Evolutionary conservation across 1,139 yeast species (phyloP).

Genomic region (Meyerozyma sp.): DNA sequence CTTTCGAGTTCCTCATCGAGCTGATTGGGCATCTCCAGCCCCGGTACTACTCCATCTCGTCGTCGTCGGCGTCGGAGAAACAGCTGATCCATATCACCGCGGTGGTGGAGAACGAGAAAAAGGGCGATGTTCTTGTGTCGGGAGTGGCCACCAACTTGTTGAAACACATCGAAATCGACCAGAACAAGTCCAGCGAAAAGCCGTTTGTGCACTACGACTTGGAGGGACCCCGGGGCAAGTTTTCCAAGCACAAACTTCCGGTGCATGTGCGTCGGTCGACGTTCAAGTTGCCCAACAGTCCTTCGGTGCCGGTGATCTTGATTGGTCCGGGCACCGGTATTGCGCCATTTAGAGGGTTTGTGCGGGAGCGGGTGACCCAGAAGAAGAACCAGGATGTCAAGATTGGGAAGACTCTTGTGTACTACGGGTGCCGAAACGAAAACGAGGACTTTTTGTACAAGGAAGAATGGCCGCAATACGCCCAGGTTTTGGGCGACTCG

Average conservation of each 20-base stretch:
- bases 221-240: constrained; percentile 73
- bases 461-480: constrained; percentile 79
- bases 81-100: constrained; percentile 79
- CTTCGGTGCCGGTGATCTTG: constrained; percentile 80
- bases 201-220: constrained; percentile 62
- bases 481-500: constrained; percentile 55
- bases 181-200: constrained; percentile 42
- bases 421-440: constrained; percentile 80
- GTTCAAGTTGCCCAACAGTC: constrained; percentile 88
- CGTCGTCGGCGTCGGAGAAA: constrained; percentile 78
- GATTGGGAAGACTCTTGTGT: constrained; percentile 70
- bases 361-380: constrained; percentile 66
- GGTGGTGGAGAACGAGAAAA: constrained; percentile 72
- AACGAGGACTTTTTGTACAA: constrained; percentile 75
- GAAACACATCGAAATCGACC: constrained; percentile 63
- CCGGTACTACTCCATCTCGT: constrained; percentile 94
- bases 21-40: constrained; percentile 80
- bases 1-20: constrained; percentile 82
- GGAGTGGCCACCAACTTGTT: constrained; percentile 93
- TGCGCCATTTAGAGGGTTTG: constrained; percentile 93
- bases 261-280: constrained; percentile 93
- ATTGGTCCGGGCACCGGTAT: constrained; percentile 99
- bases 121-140: constrained; percentile 45
- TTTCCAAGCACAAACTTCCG: constrained; percentile 59
- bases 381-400: constrained; percentile 41